A percentile compares a stretch with the other conserved stretches of the same genome.
Evolutionary conservation across 2,329 filamentous ascomycete genomes (phyloP).

Genomic region (Aspergillus aculeatinus): DNA sequence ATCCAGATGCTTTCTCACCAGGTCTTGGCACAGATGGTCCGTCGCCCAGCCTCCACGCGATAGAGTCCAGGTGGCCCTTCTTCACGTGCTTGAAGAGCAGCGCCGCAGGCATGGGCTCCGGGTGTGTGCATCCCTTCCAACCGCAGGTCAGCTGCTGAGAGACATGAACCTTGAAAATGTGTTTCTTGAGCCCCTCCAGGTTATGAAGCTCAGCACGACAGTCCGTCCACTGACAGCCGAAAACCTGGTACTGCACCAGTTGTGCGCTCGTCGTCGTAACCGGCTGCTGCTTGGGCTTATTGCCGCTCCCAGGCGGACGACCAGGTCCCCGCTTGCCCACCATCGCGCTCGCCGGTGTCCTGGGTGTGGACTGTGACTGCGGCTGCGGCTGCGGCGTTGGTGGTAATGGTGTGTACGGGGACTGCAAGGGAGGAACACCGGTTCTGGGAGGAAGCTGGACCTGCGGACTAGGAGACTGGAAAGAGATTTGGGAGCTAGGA

Average conservation of each 20-base stretch:
- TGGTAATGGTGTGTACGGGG: not conserved
- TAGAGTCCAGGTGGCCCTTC: conserved; percentile 50
- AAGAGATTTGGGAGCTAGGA: not conserved
- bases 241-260: conserved; percentile 41
- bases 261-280: conserved; percentile 5
- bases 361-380: not conserved
- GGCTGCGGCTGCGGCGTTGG: not conserved
- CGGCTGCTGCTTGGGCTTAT: conserved; percentile 23
- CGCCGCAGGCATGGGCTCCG: conserved; percentile 25
- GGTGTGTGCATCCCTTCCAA: conserved; percentile 26
- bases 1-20: conserved; percentile 50
- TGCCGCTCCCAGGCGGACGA: conserved; percentile 20
- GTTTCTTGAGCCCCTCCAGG: conserved; percentile 58
- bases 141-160: conserved; percentile 29
- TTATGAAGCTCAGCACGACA: conserved; percentile 63
- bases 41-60: conserved; percentile 61
- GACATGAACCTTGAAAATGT: conserved; percentile 57
- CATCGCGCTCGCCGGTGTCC: conserved; percentile 12
- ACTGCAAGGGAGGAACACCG: not conserved
- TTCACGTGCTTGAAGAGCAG: conserved; percentile 55
- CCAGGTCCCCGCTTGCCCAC: conserved; percentile 17
- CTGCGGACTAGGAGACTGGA: not conserved
- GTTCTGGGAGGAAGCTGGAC: not conserved
- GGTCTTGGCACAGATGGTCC: conserved; percentile 55
- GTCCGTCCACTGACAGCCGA: conserved; percentile 57